Conservation (phyloP, 352 stramenopile species). For the Globisporangium acanthophoron region DNA sequence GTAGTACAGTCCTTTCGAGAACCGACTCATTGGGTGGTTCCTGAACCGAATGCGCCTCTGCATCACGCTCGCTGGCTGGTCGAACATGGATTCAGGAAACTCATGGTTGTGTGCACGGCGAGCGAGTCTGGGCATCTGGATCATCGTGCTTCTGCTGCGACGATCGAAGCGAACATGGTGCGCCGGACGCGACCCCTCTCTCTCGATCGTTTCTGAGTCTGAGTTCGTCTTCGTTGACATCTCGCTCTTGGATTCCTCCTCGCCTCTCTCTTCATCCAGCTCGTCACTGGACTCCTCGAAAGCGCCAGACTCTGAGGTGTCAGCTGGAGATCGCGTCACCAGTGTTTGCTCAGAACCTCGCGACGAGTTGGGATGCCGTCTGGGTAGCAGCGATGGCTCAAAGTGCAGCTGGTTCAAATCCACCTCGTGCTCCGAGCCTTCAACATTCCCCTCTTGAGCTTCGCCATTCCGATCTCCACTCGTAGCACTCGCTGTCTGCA, state of each 20-base stretch:
- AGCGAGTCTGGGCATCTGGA: constrained; percentile 14
- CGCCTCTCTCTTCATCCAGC: not conserved
- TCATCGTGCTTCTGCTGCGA: constrained; percentile 14
- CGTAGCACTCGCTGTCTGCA: not conserved
- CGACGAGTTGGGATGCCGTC: not conserved
- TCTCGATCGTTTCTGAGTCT: constrained; percentile 19
- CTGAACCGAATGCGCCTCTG: constrained; percentile 32
- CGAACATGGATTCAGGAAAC: constrained; percentile 4
- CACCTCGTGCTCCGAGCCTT: constrained; percentile 1
- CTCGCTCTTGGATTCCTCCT: constrained; percentile 10
- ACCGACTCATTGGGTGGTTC: constrained; percentile 29
- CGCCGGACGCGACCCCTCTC: not conserved
- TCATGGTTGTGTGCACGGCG: constrained; percentile 16
- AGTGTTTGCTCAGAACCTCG: not conserved
- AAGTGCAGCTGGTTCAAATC: constrained; percentile 12
- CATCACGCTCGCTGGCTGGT: constrained; percentile 35
- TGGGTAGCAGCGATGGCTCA: not conserved
- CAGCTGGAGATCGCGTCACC: not conserved
- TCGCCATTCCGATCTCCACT: constrained; percentile 1
- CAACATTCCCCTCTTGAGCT: constrained; percentile 3
- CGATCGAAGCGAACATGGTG: constrained; percentile 21
- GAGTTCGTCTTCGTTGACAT: constrained; percentile 23
- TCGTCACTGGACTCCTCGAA: not conserved
- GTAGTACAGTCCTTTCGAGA: constrained; percentile 53
- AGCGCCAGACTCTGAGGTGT: not conserved